phyloP scores from a whole-genome alignment of 495 filamentous ascomycete species.

The Cladorrhinum samala region DNA sequence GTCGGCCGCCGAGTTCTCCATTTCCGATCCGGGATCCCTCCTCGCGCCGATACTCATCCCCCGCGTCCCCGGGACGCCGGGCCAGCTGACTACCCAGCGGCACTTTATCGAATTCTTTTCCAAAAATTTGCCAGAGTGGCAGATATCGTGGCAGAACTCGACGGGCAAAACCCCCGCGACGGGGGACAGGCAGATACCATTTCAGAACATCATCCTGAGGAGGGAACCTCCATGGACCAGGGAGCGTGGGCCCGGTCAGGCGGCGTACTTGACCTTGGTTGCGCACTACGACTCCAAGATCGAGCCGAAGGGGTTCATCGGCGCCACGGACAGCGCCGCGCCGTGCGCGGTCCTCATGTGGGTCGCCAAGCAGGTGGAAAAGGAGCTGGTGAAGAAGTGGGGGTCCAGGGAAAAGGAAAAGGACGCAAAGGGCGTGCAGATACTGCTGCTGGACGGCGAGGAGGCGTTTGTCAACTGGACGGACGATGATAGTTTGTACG shows the following conservation, averaged over 20 bases:
- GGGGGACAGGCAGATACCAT: slow-evolving; percentile 60
- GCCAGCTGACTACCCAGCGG: slow-evolving; percentile 59
- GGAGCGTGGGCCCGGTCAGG: slow-evolving; percentile 48
- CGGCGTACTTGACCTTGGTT: slow-evolving; percentile 71
- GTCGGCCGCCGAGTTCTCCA: slow-evolving; percentile 63
- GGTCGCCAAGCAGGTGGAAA: slow-evolving; percentile 37
- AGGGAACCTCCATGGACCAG: slow-evolving; percentile 75
- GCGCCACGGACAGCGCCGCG: slow-evolving; percentile 81
- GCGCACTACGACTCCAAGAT: slow-evolving; percentile 87
- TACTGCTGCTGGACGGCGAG: slow-evolving; percentile 83
- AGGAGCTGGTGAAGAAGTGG: slow-evolving; percentile 34
- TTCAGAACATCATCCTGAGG: slow-evolving; percentile 72
- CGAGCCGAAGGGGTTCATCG: slow-evolving; percentile 71
- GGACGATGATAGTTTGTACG: slow-evolving; percentile 72
- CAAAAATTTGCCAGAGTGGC: slow-evolving; percentile 65
- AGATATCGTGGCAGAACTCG: slow-evolving; percentile 74
- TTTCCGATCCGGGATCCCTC: slow-evolving; percentile 51
- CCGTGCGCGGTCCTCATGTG: slow-evolving; percentile 87
- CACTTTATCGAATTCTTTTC: slow-evolving; percentile 76
- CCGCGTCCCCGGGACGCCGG: slow-evolving; percentile 75
- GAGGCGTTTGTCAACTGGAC: slow-evolving; percentile 79
- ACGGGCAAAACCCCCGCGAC: slow-evolving; percentile 66
- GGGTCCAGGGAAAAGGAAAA: slow-evolving; percentile 30
- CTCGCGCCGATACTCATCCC: slow-evolving; percentile 76
- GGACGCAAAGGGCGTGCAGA: slow-evolving; percentile 52